Base-by-base conservation (phyloP, 2,329 filamentous ascomycete species). In the Cordyceps militaris region DNA sequence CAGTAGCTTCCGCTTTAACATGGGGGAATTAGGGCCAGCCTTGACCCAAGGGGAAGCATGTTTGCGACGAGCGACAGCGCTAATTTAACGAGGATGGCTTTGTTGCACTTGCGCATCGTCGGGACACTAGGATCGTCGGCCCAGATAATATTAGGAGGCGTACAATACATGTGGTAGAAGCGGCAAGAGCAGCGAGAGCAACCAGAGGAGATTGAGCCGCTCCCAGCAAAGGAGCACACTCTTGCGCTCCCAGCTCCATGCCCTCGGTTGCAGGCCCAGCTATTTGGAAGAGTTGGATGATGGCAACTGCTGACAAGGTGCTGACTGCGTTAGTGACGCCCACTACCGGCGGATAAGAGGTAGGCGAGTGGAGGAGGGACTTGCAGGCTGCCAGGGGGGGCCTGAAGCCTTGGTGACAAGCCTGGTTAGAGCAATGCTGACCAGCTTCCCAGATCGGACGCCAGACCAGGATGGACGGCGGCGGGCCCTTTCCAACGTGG, bases 391-490 rank as follows among this genome's bases (percentile, higher is more conserved):
- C 9, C 19, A 21, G 14, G 4, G 16, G 30, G n/a, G 14, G n/a
- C 14, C 30, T 11, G 14, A 14, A 11, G 9, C 38, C 34, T 24
- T 19, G 24, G 38, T 34, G 40, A 53, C 38, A 53, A 23, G 50
- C 26, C 19, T 23, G 26, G 50, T 16, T 24, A 24, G 51, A 24
- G 13, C 1, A 7, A 24, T 24, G 40, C 51, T 48, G 24, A 24
- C 32, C 32, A 56, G 43, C 43, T 48, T 48, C 43, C 53, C 53
- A 48, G 53, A 56, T 56, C 53, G 53, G 53, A 56, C 32, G 53
- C 44, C 16, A 28, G 53, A 48, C 53, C 34, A 48, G 53, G 53
- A 26, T 56, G n/a, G 23, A 44, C 26, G 26, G 51, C 28, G 28
- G 51, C n/a, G n/a, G n/a, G 51, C 51, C 51, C 36, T 46, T 32